Evolutionary conservation across 192 early-diverging fungal genomes (phyloP).

Genomic region (Coemansia sp.): DNA sequence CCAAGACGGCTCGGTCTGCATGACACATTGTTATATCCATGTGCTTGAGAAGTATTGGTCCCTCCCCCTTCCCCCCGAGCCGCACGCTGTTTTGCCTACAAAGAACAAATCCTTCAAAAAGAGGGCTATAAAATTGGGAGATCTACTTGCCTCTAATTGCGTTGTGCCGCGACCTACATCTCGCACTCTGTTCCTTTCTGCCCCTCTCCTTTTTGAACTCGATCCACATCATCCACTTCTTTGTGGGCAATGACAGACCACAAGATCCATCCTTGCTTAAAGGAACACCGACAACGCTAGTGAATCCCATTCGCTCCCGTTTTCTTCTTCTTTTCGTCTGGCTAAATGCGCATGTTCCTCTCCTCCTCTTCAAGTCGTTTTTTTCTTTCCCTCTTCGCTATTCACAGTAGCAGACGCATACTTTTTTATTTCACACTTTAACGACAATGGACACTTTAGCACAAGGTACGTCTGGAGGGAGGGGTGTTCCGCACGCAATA

Average conservation of each 20-base stretch:
- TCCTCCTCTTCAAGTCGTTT: not conserved
- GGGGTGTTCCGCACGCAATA: constrained; percentile 2
- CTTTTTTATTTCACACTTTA: not conserved
- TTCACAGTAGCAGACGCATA: not conserved
- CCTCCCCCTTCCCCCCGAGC: not conserved
- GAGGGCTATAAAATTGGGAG: not conserved
- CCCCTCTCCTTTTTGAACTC: not conserved
- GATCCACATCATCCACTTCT: not conserved
- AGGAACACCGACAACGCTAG: not conserved
- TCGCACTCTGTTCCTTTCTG: not conserved
- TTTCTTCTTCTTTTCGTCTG: not conserved
- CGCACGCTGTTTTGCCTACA: not conserved
- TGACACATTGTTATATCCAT: not conserved
- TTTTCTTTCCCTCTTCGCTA: not conserved
- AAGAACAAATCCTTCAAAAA: not conserved
- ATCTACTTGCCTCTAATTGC: not conserved
- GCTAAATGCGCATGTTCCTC: not conserved
- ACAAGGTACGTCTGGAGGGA: not conserved
- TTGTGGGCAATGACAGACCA: not conserved
- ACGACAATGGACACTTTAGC: constrained; percentile 1
- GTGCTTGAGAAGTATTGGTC: not conserved
- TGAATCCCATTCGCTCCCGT: not conserved
- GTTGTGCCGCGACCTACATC: not conserved
- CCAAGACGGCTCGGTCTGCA: not conserved
- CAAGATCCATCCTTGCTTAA: constrained; percentile 2